A percentile compares a stretch with the other conserved stretches of the same genome.
Evolutionary conservation across 2,329 filamentous ascomycete species (phyloP).

Genomic region (Calycina marina): DNA sequence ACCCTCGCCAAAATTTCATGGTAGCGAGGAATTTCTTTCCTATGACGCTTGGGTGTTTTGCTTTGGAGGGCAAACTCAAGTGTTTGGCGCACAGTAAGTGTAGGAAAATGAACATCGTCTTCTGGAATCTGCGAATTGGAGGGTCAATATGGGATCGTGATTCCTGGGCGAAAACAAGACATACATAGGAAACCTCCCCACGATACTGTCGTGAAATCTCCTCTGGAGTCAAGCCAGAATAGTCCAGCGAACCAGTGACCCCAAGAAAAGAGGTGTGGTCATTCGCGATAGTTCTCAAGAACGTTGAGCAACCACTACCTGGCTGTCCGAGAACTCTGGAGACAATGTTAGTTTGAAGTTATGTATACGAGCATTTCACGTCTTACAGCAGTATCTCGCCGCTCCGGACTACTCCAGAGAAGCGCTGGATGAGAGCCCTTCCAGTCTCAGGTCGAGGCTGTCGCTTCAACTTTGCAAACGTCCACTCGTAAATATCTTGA

Average conservation of each 20-base stretch:
- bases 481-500: not conserved
- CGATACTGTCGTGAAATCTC: constrained; percentile 45
- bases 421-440: not conserved
- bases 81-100: constrained; percentile 61
- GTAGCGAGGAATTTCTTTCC: constrained; percentile 37
- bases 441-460: not conserved
- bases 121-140: no score
- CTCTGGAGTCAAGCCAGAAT: constrained; percentile 23
- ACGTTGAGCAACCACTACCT: constrained; percentile 41
- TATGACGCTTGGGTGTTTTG: constrained; percentile 44
- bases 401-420: not conserved
- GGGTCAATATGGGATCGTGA: no score
- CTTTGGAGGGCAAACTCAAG: constrained; percentile 58
- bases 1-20: constrained; percentile 51
- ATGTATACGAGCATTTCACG: no score
- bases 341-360: constrained; percentile 47
- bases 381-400: not conserved
- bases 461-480: not conserved
- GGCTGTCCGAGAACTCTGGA: constrained; percentile 53
- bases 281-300: constrained; percentile 38
- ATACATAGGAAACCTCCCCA: constrained; percentile 54
- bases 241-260: not conserved
- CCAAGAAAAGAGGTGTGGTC: constrained; percentile 22
- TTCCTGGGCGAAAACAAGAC: no score
- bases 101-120: constrained; percentile 59